phyloP scores from a whole-genome alignment of 2,329 filamentous ascomycete genomes.

The Trichoderma guizhouense region DNA sequence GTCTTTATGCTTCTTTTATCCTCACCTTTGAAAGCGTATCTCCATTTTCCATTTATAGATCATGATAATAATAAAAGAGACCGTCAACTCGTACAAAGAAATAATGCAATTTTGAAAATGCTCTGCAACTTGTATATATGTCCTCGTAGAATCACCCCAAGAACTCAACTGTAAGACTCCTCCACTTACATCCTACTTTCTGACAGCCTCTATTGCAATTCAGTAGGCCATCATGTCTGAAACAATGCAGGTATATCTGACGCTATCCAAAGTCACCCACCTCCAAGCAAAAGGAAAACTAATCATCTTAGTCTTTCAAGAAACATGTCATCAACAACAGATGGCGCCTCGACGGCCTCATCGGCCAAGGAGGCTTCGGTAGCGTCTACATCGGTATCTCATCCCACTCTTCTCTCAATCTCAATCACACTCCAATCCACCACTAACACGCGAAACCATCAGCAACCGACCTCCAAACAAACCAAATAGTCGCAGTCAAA shows the following conservation, averaged over 20 bases:
- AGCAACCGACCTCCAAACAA: slow-evolving; percentile 23
- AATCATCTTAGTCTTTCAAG: background rate
- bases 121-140: background rate
- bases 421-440: background rate
- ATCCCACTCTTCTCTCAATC: background rate
- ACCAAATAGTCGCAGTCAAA: slow-evolving; percentile 37
- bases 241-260: background rate
- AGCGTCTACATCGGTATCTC: slow-evolving; percentile 9
- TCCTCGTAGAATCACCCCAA: background rate
- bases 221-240: background rate
- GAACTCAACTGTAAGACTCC: too few species aligned
- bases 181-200: background rate
- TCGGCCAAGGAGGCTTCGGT: slow-evolving; percentile 16
- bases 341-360: slow-evolving; percentile 8
- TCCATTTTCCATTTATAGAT: background rate
- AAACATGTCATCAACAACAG: background rate
- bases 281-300: background rate
- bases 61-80: background rate
- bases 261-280: background rate
- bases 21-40: background rate
- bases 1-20: background rate
- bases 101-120: background rate
- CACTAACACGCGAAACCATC: background rate
- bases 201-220: background rate
- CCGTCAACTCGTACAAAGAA: background rate